phyloP scores from a whole-genome alignment of 305 asterid species.

The Rubia occidens region DNA sequence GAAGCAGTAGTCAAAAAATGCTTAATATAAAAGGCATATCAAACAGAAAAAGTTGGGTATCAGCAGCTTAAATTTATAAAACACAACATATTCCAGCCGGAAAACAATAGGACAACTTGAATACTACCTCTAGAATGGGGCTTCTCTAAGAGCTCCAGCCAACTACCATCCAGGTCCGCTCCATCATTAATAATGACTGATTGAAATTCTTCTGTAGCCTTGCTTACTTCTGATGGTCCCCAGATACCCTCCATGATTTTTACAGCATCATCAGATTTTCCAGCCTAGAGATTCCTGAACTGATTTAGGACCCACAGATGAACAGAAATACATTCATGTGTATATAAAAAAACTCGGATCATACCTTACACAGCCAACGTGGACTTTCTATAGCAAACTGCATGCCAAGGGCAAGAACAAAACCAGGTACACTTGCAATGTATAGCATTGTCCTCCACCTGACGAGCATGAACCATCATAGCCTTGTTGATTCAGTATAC shows the following conservation, averaged over 20 bases:
- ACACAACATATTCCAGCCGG: slow-evolving; percentile 4
- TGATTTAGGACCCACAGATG: slow-evolving; percentile 9
- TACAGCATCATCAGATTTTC: slow-evolving; percentile 61
- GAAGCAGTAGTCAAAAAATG: not conserved
- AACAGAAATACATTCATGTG: slow-evolving; percentile 12
- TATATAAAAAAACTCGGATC: slow-evolving; percentile 14
- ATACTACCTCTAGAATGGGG: slow-evolving; percentile 87
- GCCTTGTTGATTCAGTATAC: not conserved
- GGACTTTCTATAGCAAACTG: slow-evolving; percentile 87
- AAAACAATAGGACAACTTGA: slow-evolving; percentile 38
- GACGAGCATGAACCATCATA: slow-evolving; percentile 12
- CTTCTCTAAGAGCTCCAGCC: slow-evolving; percentile 67
- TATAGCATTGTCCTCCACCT: slow-evolving; percentile 84
- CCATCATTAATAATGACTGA: slow-evolving; percentile 56
- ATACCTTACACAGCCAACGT: slow-evolving; percentile 84
- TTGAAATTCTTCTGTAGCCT: slow-evolving; percentile 61
- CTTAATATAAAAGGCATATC: not conserved
- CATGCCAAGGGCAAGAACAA: slow-evolving; percentile 65
- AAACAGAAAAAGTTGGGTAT: not conserved
- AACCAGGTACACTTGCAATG: slow-evolving; percentile 60
- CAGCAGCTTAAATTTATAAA: not conserved
- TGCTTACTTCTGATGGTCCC: slow-evolving; percentile 59
- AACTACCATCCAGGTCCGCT: slow-evolving; percentile 62
- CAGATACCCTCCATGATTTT: slow-evolving; percentile 48
- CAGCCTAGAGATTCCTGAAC: slow-evolving; percentile 38